Base-by-base conservation (phyloP, 176 grass and related monocot genomes). In the Phragmites australis region DNA sequence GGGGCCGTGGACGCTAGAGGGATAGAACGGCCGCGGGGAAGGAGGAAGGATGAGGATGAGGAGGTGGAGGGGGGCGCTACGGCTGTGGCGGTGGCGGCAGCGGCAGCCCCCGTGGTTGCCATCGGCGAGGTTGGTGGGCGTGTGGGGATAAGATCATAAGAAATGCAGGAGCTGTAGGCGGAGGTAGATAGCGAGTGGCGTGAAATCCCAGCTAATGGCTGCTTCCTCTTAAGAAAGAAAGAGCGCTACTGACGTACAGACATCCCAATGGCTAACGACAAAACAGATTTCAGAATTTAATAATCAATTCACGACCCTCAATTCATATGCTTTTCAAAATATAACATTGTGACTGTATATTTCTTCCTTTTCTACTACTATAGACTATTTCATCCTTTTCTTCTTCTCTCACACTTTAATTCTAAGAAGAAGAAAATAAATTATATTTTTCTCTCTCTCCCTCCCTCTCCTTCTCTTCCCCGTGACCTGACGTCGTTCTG, bases 31-130 rank as follows among this genome's bases (percentile, higher is more conserved):
- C 64, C 60, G 29, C 64, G 53, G 47, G 77, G 78, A 58, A 45
- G 54, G 74, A 89, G 41, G 37, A 40, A 13, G 13, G 46, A 16
- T 71, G 59, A 80, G 19, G 54, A 40, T 1, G 76, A 73, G 80
- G 80, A 72, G 48, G 79, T 44, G 54, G 79, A 68, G 23, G 81
- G 54, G 22, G 66, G 14, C 23, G 89, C 65, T 75, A 37, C 58
- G 74, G 89, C 51, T 50, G 81, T 60, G 74, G 73, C 59, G 63
- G 84, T 46, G 76, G 90, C 51, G 57, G 81, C 54, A 74, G 73
- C 59, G 63, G 84, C 40, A 72, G 90, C 68, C 42, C 75, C 65
- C 70, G 65, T 78, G 56, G 63, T 72, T 48, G 69, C 40, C 65
- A 90, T 76, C 49, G 70, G 82, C 59, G 75, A 77, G 48, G 76